Base-by-base conservation (phyloP, 2,329 filamentous ascomycete species). In the Chaetomium globosum region DNA sequence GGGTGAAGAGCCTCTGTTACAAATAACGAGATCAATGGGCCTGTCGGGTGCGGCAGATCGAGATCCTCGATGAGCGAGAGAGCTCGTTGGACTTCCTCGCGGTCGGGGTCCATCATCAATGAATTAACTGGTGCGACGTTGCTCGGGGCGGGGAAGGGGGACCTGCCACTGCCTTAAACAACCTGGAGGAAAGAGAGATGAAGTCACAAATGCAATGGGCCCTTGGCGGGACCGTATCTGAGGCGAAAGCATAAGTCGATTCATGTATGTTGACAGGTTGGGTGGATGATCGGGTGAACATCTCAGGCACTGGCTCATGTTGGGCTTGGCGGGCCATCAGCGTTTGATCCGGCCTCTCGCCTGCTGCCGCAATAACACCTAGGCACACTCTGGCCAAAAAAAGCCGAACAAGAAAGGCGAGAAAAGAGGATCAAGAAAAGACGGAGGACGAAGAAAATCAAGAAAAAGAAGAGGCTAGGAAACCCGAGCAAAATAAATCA, bases 1-100 rank as follows among this genome's bases (percentile, higher is more conserved):
- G 56, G 68, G 39, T 64, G 33, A 10, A 65, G 48, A 10, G 68
- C 64, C 10, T 66, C 49, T 3, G 21, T 61, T 31, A 69, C 54
- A 39, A 67, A 69, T 4, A 30, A 46, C 6, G 26, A 19, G 26
- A 69, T 64, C 8, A 69, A 43, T 6, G 28, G n/a, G 1, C 53
- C 56, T 7, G 56, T 55, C 8, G 65, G 64, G 53, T 68, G 59
- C 13, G 62, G 64, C 16, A 69, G 57, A 6, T n/a, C 49, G 4
- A 49, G 33, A 9, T n/a, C 23, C 26, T 64, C 64, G 30, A 70
- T 65, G 60, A 64, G 63, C 13, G 54, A 33, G 30, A 68, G 39
- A 1, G 57, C 36, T 3, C 36, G 7, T 6, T 55, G 4, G n/a
- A 65, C 63, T 43, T 64, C 61, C 1, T 39, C 31, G 60, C 53